phyloP scores from a whole-genome alignment of 768 basidiomycete genomes.

The Phanerodontia chrysosporium region DNA sequence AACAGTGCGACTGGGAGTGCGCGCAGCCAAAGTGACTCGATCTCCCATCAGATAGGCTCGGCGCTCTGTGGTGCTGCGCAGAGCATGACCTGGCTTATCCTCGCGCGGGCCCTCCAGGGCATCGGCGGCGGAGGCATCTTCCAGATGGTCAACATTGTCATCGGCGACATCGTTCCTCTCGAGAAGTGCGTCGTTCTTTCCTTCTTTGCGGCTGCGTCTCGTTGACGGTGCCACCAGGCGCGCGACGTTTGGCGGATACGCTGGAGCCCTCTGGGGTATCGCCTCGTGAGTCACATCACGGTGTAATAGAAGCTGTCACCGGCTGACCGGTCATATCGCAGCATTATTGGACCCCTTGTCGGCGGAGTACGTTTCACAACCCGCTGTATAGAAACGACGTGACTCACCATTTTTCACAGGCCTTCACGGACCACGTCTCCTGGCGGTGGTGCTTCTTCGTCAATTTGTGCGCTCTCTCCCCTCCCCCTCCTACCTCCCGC shows the following conservation, averaged over 20 bases:
- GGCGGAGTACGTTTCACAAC: conserved; percentile 26
- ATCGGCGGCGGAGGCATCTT: conserved; percentile 37
- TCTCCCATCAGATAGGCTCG: conserved; percentile 28
- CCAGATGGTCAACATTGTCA: conserved; percentile 33
- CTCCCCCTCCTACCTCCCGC: neutral
- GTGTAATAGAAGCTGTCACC: neutral
- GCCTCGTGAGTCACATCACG: conserved; percentile 24
- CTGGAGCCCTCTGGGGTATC: conserved; percentile 39
- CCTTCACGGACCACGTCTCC: conserved; percentile 30
- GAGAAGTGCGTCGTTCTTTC: conserved; percentile 23
- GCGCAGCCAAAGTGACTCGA: neutral
- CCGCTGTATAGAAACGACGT: neutral
- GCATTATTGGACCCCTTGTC: conserved; percentile 40
- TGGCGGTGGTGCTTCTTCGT: conserved; percentile 42
- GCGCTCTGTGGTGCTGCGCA: conserved; percentile 42
- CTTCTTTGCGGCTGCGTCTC: neutral
- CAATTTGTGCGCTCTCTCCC: conserved; percentile 22
- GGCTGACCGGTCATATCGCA: conserved; percentile 28
- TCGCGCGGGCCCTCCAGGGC: conserved; percentile 38
- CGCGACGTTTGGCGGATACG: conserved; percentile 34
- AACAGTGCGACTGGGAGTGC: neutral
- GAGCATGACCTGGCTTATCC: conserved; percentile 38
- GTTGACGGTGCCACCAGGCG: conserved; percentile 22
- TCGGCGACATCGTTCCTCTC: conserved; percentile 36
- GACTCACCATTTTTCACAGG: conserved; percentile 14